Percentiles rank a stretch among this genome's conserved stretches.
Conservation (phyloP, 208 protist species). For the Herpetomonas samuelpessoai region DNA sequence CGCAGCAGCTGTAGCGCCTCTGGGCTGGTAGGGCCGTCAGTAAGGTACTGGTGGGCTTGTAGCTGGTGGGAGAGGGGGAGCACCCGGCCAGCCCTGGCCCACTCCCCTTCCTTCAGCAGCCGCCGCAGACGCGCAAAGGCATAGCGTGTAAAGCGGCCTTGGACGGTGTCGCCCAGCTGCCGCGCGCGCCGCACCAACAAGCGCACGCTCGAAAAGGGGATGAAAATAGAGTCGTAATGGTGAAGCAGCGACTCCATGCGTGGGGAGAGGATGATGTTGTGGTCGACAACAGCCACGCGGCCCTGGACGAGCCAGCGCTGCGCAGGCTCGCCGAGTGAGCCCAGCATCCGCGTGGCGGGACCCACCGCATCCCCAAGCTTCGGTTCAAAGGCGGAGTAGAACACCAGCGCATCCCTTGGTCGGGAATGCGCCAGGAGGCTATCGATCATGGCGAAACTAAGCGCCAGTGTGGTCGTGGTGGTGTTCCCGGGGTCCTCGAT, state of each 20-base stretch:
- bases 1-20: conserved; percentile 51
- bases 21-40: conserved; percentile 36
- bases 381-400: conserved; percentile 60
- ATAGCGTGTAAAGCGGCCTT: conserved; percentile 56
- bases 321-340: conserved; percentile 42
- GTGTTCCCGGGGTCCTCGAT: conserved; percentile 45
- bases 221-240: conserved; percentile 86
- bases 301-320: conserved; percentile 87
- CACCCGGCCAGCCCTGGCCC: conserved; percentile 52
- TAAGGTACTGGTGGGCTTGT: conserved; percentile 69
- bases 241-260: conserved; percentile 68
- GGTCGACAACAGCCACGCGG: conserved; percentile 85
- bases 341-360: conserved; percentile 56
- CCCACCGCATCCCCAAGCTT: conserved; percentile 60
- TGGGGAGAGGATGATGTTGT: conserved; percentile 80
- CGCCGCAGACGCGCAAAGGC: conserved; percentile 41
- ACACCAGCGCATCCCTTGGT: conserved; percentile 55
- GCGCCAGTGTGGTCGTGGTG: conserved; percentile 43
- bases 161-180: conserved; percentile 41
- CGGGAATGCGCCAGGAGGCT: conserved; percentile 61
- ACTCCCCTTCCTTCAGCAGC: conserved; percentile 30
- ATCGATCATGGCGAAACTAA: conserved; percentile 76
- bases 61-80: conserved; percentile 78
- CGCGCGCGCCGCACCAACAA: conserved; percentile 62
- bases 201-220: conserved; percentile 71